Evolutionary conservation across 768 basidiomycete genomes (phyloP), one percentile per base, ranked within the genome.

Genomic region (Panaeolus papilionaceus): DNA sequence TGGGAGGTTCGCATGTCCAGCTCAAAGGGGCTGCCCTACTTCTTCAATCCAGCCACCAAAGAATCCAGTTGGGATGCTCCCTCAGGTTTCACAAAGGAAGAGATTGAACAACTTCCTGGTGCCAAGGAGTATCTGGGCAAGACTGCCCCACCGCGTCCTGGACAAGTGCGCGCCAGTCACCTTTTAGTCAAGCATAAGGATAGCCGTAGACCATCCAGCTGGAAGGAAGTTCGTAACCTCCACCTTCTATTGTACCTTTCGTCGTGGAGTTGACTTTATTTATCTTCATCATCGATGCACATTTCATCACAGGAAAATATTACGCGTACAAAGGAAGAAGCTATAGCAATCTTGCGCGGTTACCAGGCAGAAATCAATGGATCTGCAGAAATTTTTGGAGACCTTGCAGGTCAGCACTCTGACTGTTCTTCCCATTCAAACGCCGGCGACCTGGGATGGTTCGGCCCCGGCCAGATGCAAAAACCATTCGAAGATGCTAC

Each of bases 401-500:
- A 89, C 75, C 84, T 99, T 49, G 98, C 98, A 2, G 73, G 75
- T 11, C 71, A 81, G 62, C 85, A 97, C 75, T 96, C 95, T 23
- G 96, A 99, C 77, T 98, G 96, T 78, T 92, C 92, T 5, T 95
- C 93, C 44, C 92, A 96, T 74, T 77, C 84, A 23, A 85, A 92
- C 69, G 85, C 84, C 2, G 98, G 98, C 0, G 96, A 99, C 78
- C 87, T 99, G 6, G 95, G 98, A 0, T 84, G 83, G 83, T 99
- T 99, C 74, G 86, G 85, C 0, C 88, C 79, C 18, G 92, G 91
- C 0, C 92, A 94, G 82, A 99, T 99, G 98, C 98, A 99, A 80
- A 95, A 94, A 80, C 91, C 95, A 40, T 99, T 99, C 74, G 96
- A 98, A 80, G 95, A 96, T 38, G 92, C 94, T 38, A 82, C 93